Percentiles rank a stretch among this genome's conserved stretches.
These are phyloP conservation scores for Pleurotus djamor DNA, from an alignment of 768 basidiomycete species.

Conservation along the genomic window DNA sequence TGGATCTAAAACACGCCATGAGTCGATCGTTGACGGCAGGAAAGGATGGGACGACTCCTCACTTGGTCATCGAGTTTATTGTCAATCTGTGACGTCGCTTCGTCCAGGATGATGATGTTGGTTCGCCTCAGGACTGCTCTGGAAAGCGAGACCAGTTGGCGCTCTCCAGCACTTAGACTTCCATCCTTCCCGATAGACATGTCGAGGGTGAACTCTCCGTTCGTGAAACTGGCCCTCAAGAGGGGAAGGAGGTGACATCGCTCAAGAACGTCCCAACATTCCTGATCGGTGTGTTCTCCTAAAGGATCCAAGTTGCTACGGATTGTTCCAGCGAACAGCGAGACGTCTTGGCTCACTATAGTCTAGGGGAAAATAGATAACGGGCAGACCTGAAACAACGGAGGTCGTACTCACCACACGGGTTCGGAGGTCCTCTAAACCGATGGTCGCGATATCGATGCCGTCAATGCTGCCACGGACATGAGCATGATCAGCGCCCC, in stretches of 20 bases:
- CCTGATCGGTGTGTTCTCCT: slow-evolving; percentile 50
- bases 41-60: slow-evolving; percentile 3
- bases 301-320: slow-evolving; percentile 74
- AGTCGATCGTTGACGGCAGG: background rate
- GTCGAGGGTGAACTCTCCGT: slow-evolving; percentile 42
- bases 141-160: slow-evolving; percentile 71
- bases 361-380: slow-evolving; percentile 36
- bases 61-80: slow-evolving; percentile 67
- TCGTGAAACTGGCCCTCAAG: slow-evolving; percentile 32
- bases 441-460: slow-evolving; percentile 65
- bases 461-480: slow-evolving; percentile 52
- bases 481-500: background rate
- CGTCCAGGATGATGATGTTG: slow-evolving; percentile 72
- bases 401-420: slow-evolving; percentile 43
- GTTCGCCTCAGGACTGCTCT: slow-evolving; percentile 66
- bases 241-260: slow-evolving; percentile 58
- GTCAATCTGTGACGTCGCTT: slow-evolving; percentile 79
- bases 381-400: background rate
- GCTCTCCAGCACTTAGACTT: slow-evolving; percentile 73
- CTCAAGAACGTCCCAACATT: slow-evolving; percentile 63
- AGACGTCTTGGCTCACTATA: slow-evolving; percentile 74
- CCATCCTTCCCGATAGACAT: slow-evolving; percentile 61
- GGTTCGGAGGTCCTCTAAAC: slow-evolving; percentile 65
- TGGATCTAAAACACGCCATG: slow-evolving; percentile 48
- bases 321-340: slow-evolving; percentile 72